Conservation (phyloP, 495 filamentous ascomycete genomes). For the Terfezia boudieri region DNA sequence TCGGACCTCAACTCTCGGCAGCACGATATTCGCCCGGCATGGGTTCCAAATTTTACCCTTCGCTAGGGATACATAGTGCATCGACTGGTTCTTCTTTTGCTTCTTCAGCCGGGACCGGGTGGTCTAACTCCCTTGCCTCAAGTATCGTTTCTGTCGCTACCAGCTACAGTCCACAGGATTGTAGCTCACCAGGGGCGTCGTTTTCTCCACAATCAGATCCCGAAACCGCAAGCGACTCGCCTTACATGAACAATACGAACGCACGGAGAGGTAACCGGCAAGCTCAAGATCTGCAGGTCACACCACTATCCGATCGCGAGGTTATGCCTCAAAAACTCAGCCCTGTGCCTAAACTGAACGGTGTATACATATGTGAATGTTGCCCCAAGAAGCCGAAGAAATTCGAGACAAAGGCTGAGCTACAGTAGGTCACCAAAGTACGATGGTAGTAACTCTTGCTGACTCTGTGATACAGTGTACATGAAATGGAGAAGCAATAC, state of each 20-base stretch:
- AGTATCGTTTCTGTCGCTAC: constrained; percentile 8
- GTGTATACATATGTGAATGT: constrained; percentile 65
- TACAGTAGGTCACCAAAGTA: constrained; percentile 42
- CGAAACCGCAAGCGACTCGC: constrained; percentile 5
- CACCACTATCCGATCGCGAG: constrained; percentile 5
- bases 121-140: constrained; percentile 12
- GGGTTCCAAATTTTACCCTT: background rate
- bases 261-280: background rate
- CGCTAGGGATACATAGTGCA: background rate
- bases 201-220: constrained; percentile 12
- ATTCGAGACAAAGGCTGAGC: constrained; percentile 66
- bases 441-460: background rate
- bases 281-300: background rate
- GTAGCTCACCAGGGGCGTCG: constrained; percentile 13
- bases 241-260: constrained; percentile 3
- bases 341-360: constrained; percentile 12
- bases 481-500: constrained; percentile 92
- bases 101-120: constrained; percentile 12
- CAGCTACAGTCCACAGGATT: constrained; percentile 12
- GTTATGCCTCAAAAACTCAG: constrained; percentile 7
- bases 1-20: background rate
- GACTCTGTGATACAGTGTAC: constrained; percentile 27
- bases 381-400: constrained; percentile 98
- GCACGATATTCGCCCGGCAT: background rate
- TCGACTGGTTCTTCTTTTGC: background rate